A percentile compares a stretch with the other conserved stretches of the same genome.
Conservation (phyloP, 371 early-diverging fungal species). For the Choanephora cucurbitarum region DNA sequence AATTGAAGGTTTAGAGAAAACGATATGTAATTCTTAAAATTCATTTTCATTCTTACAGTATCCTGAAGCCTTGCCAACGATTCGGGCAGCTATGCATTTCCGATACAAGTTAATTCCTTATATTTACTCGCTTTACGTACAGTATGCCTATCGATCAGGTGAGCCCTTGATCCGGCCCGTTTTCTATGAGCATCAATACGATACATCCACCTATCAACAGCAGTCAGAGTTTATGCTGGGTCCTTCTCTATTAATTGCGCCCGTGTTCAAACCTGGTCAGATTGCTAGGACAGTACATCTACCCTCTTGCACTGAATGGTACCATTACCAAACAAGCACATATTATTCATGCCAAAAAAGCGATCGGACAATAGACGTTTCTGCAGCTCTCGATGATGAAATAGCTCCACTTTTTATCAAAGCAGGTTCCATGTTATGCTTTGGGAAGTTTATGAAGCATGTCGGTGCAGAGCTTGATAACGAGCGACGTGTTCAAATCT, state of each 20-base stretch:
- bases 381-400: slow-evolving; percentile 25
- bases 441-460: slow-evolving; percentile 39
- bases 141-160: slow-evolving; percentile 30
- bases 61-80: slow-evolving; percentile 46
- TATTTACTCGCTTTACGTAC: slow-evolving; percentile 51
- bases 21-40: too few relatives aligned
- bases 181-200: slow-evolving; percentile 56
- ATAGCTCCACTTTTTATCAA: slow-evolving; percentile 38
- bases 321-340: slow-evolving; percentile 40
- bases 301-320: slow-evolving; percentile 39
- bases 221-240: slow-evolving; percentile 64
- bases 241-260: slow-evolving; percentile 51
- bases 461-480: slow-evolving; percentile 29
- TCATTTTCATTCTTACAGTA: slow-evolving; percentile 28
- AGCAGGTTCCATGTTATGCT: slow-evolving; percentile 32
- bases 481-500: slow-evolving; percentile 40
- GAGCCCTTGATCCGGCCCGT: slow-evolving; percentile 59
- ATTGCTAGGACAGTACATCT: slow-evolving; percentile 38
- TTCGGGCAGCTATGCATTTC: slow-evolving; percentile 56
- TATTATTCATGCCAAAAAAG: slow-evolving; percentile 19
- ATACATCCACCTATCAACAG: slow-evolving; percentile 39
- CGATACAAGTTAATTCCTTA: slow-evolving; percentile 61
- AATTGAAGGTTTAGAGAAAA: too few relatives aligned
- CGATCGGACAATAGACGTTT: slow-evolving; percentile 24
- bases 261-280: slow-evolving; percentile 39